Evolutionary conservation across 805 yeast species (phyloP).

Genomic region (Yueomyces sinensis): DNA sequence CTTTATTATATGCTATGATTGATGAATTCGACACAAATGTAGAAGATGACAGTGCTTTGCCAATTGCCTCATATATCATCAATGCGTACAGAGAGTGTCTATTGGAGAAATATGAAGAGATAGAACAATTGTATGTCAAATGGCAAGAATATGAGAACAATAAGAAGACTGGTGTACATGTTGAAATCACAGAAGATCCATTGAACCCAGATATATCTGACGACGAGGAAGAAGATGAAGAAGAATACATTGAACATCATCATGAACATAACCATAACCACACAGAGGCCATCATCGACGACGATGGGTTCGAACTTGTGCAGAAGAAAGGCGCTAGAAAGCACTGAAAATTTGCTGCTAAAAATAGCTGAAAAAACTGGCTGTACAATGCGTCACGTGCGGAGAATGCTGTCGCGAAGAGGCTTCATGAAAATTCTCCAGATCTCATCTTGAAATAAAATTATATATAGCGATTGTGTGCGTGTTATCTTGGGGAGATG

Average conservation of each 20-base stretch:
- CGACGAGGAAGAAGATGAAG: slow-evolving; percentile 34
- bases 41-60: slow-evolving; percentile 79
- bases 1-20: slow-evolving; percentile 76
- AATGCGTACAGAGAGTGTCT: slow-evolving; percentile 54
- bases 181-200: slow-evolving; percentile 46
- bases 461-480: no score
- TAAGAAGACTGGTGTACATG: slow-evolving; percentile 17
- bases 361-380: no score
- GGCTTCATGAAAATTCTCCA: no score
- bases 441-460: no score
- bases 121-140: slow-evolving; percentile 45
- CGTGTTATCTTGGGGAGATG: no score
- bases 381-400: no score
- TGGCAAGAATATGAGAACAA: slow-evolving; percentile 44
- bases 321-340: slow-evolving; percentile 45
- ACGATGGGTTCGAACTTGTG: slow-evolving; percentile 88
- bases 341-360: no score
- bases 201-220: slow-evolving; percentile 46
- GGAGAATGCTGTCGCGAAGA: no score
- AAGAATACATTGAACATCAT: slow-evolving; percentile 26
- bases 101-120: slow-evolving; percentile 34
- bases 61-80: slow-evolving; percentile 55
- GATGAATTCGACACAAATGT: slow-evolving; percentile 87
- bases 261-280: slow-evolving; percentile 11
- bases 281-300: slow-evolving; percentile 61